Base-by-base conservation (phyloP, 805 yeast species). In the Candida hungchunana region DNA sequence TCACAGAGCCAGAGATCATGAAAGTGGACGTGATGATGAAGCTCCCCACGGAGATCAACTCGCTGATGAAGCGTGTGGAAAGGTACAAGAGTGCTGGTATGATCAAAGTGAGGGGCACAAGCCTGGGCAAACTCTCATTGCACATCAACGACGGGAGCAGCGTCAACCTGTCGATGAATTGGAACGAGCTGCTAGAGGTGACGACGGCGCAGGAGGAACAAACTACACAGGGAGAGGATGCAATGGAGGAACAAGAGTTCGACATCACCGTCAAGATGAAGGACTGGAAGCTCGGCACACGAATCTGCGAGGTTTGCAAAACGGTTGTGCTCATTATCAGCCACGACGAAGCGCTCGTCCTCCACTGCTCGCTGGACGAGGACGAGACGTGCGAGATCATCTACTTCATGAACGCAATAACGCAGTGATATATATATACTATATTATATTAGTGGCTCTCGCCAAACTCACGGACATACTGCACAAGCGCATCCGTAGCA, bases 201-300 rank as follows among this genome's bases (percentile, higher is more conserved):
- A 39, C 43, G 11, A 27, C 42, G 5, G 36, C 30, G 9, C 31
- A 47, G n/a, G 54, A 49, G 15, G 48, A 48, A 12, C 62, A 53
- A 17, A 47, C 59, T 6, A 26, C 31, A 18, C 29, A 43, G 15
- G 37, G 41, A 4, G 8, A 16, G 8, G 15, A 6, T 29, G 14
- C 21, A 15, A 7, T 18, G n/a, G 34, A 35, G 17, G 46, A 41
- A n/a, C 61, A 60, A 18, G 71, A 65, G 13, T 58, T 59, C 37
- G 75, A 67, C 26, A 69, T 82, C 2, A 59, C 67, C 18, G 73
- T 83, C 19, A 68, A 67, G 46, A 59, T 76, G 17, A 73, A 65
- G 47, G 86, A 82, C 53, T 83, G 90, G 90, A 77, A 68, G 48
- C 60, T 76, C 42, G 83, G 85, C 1, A 64, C 78, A 5, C 72